Evolutionary conservation across 139 green algal species (phyloP).

Genomic region (Marvania coccoides): DNA sequence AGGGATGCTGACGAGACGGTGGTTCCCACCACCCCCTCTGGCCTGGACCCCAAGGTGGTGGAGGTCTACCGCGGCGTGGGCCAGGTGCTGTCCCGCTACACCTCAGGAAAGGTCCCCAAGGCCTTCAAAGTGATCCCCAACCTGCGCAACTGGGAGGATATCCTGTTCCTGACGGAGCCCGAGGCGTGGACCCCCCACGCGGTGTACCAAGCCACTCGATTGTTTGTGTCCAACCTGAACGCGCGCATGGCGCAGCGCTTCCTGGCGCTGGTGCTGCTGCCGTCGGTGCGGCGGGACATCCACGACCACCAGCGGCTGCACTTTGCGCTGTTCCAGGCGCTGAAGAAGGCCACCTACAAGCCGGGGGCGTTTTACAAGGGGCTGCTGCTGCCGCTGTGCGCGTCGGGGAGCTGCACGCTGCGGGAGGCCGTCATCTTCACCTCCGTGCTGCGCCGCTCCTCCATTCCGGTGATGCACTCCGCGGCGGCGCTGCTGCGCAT

Average conservation of each 20-base stretch:
- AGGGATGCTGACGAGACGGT: constrained; percentile 3
- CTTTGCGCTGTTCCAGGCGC: constrained; percentile 92
- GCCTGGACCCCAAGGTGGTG: constrained; percentile 71
- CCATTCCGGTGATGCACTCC: constrained; percentile 89
- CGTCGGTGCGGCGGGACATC: constrained; percentile 83
- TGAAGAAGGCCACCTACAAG: constrained; percentile 98
- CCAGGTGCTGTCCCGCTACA: constrained; percentile 63
- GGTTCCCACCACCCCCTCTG: constrained; percentile 20
- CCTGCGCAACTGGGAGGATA: constrained; percentile 95
- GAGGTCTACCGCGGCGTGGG: constrained; percentile 65
- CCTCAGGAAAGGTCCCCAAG: constrained; percentile 84
- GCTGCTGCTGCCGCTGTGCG: constrained; percentile 83
- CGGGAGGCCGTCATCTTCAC: constrained; percentile 93
- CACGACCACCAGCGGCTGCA: constrained; percentile 76
- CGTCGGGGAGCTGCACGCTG: constrained; percentile 73
- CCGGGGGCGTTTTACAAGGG: constrained; percentile 96
- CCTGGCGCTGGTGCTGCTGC: constrained; percentile 91
- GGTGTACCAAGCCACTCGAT: constrained; percentile 79
- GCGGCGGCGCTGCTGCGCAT: constrained; percentile 84
- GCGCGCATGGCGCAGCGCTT: constrained; percentile 83
- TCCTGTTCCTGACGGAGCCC: constrained; percentile 87
- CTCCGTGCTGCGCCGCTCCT: constrained; percentile 68
- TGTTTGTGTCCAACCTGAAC: constrained; percentile 98
- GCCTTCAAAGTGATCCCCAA: constrained; percentile 99
- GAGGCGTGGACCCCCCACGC: constrained; percentile 84